Base-by-base conservation (phyloP, 345 rosid genomes). In the Arabis alpina region DNA sequence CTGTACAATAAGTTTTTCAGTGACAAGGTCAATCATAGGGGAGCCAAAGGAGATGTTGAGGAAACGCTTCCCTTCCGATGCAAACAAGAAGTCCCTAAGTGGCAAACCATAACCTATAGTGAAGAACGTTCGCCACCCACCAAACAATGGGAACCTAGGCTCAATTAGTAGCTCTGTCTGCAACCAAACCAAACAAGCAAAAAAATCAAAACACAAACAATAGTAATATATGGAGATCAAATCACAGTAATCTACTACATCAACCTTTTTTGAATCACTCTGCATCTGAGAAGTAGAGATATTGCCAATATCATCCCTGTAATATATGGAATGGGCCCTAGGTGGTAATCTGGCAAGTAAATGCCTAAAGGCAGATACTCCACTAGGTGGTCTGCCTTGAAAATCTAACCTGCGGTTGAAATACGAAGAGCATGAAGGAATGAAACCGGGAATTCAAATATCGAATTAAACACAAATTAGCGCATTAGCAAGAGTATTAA, bases 51-150 rank as follows among this genome's bases (percentile, higher is more conserved):
- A 71, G 77, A 89, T 75, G 69, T 87, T 86, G 15, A 94, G 80
- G 80, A 84, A 88, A 42, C 88, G 89, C 54, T 83, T 90, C 63
- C 93, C 97, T 70, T 82, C 92, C 48, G 85, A 87, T 56, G 82
- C 80, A 64, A 89, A 91, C 76, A 94, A 72, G 65, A 85, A 91
- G 76, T 92, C 98, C 44, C 79, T 68, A 61, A 94, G 97, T 44
- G 97, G 99, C 84, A 92, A 83, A 62, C 96, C 85, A 72, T 94
- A 94, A 36, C 98, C 98, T 57, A 94, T 89, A 27, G 99, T 94
- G 76, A 94, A 94, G 37, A 93, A 84, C 25, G 98, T 95, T 77
- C 77, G 86, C 97, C 98, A 95, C 67, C 99, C 99, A 61, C 98
- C 99, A 80, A 95, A 88, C 83, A 92, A 66, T 0, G 99, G 99